Conservation (phyloP, 2,329 filamentous ascomycete genomes). For the Fusarium algeriense region DNA sequence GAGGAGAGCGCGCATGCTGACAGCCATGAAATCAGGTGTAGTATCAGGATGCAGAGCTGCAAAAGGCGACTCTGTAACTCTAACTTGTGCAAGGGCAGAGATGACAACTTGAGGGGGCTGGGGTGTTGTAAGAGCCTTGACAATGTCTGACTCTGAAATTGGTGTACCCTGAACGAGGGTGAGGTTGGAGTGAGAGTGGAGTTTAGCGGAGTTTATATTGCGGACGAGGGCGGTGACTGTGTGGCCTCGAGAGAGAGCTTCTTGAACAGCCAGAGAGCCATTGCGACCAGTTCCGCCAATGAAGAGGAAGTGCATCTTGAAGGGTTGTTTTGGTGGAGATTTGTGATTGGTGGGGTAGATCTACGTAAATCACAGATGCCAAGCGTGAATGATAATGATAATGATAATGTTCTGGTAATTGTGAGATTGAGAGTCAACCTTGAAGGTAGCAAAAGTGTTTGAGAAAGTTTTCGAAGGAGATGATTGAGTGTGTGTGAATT, state of each 20-base stretch:
- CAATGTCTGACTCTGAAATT: conserved; percentile 19
- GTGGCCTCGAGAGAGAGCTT: conserved; percentile 17
- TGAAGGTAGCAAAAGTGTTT: neutral
- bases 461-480: neutral
- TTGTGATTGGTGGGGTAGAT: neutral
- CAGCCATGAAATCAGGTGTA: conserved; percentile 14
- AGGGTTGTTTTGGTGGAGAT: neutral
- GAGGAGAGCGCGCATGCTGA: conserved; percentile 17
- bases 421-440: no score
- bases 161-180: conserved; percentile 21
- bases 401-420: no score
- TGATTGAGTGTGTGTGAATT: neutral
- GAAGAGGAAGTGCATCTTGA: conserved; percentile 31
- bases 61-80: conserved; percentile 22
- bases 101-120: neutral
- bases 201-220: neutral
- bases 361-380: neutral
- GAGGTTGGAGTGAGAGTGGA: conserved; percentile 6
- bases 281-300: conserved; percentile 36
- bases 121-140: neutral
- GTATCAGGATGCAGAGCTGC: conserved; percentile 21
- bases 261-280: conserved; percentile 22
- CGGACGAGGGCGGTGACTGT: conserved; percentile 28
- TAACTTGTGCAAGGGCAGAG: conserved; percentile 17
- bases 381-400: neutral